Base-by-base conservation (phyloP, 1,284 basidiomycete genomes). In the Trametes polyzona region DNA sequence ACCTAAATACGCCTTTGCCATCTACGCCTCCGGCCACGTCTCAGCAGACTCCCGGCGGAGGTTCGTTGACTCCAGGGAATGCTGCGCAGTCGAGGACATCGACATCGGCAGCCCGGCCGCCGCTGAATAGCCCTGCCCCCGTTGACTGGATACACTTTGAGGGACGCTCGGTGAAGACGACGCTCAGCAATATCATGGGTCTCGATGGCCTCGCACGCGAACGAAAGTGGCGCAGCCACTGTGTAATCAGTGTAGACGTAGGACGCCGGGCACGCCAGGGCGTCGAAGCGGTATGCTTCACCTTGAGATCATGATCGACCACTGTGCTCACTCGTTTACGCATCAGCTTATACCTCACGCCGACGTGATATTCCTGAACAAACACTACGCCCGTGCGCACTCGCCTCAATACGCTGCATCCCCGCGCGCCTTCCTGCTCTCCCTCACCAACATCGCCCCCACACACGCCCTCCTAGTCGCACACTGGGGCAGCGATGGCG, bases 131-230 rank as follows among this genome's bases (percentile, higher is more conserved):
- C 46, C 86, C 84, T 0, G 87, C 89, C 0, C 90, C 90, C 0
- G 88, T 92, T 52, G 89, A 93, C 63, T 92, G 90, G 90, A 72
- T 93, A 3, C 90, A 92, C 65, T 90, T 92, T 60, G 90, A 93
- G 66, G 89, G 88, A 2, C 78, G 89, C 7, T 86, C 81, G 0
- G 83, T 88, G 27, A 88, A 88, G 69, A 90, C 87, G 10, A 91
- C 90, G 3, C 73, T 90, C 29, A 86, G 77, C 62, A 93, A 93
- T 67, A 83, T 93, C 27, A 78, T 82, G 30, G 90, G 90, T 4
- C 65, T 93, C 33, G 90, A 92, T 59, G 87, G 89, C 5, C 80
- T 92, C 30, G 90, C 90, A 4, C 79, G 84, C 4, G 90, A 93
- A 66, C 81, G 88, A 32, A 88, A 88, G 65, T 93, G 91, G 90